Base-by-base conservation (phyloP, 2,329 filamentous ascomycete genomes). In the Sordariomycetes sp. region DNA sequence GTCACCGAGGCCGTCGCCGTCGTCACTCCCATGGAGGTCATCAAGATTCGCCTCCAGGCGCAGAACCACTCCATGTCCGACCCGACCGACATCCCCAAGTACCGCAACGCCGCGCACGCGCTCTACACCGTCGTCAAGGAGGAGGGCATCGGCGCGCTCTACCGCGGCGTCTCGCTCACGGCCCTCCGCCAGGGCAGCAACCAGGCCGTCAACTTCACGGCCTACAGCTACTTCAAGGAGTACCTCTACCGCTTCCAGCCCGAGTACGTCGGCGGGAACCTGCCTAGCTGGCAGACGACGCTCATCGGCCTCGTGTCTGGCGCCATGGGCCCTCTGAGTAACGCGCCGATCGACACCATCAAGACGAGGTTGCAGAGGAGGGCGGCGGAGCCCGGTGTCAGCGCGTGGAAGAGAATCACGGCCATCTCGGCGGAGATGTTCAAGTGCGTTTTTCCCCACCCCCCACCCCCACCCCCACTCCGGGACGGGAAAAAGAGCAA, bases 31-130 rank as follows among this genome's bases (percentile, higher is more conserved):
- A 99, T 99, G 94, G 94, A 99, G 76, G 94, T 99, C 61, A 84
- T 99, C 74, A 99, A 99, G 81, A 99, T 99, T 69, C 88, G 94
- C 54, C 82, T 99, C 64, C 94, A 99, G 78, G 92, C 92, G 4
- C 94, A 99, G 75, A 89, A 96, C 76, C 94, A 99, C 82, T 90
- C 84, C 69, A 94, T 99, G 86, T 90, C 94, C 54, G 94, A 99
- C 69, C 94, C 94, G 6, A 85, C 97, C 63, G 94, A 97, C 70
- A 72, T 96, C 10, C 94, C 94, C 62, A 97, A 97, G 76, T 97
- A 97, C 78, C 89, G 92, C 69, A 96, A 95, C 72, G 92, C 92
- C 28, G 90, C 90, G 20, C 82, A 86, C 70, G 82, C 82, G 7
- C 72, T 84, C 20, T 96, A 95, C 75, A 96, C 91, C 5, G 90